These are phyloP conservation scores for Daphne laureola DNA, from an alignment of 441 rosid species.

Conservation along the genomic window DNA sequence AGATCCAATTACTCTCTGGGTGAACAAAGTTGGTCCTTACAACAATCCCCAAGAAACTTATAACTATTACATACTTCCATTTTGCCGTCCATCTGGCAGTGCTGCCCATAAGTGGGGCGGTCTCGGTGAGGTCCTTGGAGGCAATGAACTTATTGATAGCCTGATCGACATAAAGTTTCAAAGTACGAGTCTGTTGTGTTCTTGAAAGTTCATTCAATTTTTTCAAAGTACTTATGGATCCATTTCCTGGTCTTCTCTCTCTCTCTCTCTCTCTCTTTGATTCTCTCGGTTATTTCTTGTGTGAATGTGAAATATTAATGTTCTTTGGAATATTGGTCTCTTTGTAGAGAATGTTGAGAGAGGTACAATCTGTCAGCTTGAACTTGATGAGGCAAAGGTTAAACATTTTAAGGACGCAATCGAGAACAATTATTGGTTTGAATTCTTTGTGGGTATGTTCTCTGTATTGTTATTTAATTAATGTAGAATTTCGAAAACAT, in stretches of 20 bases:
- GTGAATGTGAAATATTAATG: too few species aligned
- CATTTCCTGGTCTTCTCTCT: not conserved
- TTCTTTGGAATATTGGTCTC: not conserved
- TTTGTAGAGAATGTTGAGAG: slow-evolving; percentile 61
- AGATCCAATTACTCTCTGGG: slow-evolving; percentile 92
- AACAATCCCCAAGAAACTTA: slow-evolving; percentile 99
- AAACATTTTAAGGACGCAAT: slow-evolving; percentile 84
- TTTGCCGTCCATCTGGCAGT: slow-evolving; percentile 57
- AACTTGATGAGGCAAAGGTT: slow-evolving; percentile 62
- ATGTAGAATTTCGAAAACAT: not conserved
- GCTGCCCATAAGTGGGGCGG: slow-evolving; percentile 98
- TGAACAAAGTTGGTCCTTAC: slow-evolving; percentile 97
- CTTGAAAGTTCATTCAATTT: slow-evolving; percentile 10
- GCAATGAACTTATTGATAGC: slow-evolving; percentile 98
- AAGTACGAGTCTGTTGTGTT: slow-evolving; percentile 40
- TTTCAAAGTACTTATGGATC: not conserved
- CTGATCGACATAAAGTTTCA: slow-evolving; percentile 67
- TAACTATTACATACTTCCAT: slow-evolving; percentile 98
- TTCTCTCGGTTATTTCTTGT: not conserved
- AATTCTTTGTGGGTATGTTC: slow-evolving; percentile 88
- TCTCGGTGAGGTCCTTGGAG: slow-evolving; percentile 99
- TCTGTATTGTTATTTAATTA: not conserved
- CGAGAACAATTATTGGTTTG: slow-evolving; percentile 91
- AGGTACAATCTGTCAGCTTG: slow-evolving; percentile 49
- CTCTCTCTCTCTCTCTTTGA: too few species aligned